phyloP scores from a whole-genome alignment of 2,329 filamentous ascomycete species.

The Thielaviopsis ethacetica region DNA sequence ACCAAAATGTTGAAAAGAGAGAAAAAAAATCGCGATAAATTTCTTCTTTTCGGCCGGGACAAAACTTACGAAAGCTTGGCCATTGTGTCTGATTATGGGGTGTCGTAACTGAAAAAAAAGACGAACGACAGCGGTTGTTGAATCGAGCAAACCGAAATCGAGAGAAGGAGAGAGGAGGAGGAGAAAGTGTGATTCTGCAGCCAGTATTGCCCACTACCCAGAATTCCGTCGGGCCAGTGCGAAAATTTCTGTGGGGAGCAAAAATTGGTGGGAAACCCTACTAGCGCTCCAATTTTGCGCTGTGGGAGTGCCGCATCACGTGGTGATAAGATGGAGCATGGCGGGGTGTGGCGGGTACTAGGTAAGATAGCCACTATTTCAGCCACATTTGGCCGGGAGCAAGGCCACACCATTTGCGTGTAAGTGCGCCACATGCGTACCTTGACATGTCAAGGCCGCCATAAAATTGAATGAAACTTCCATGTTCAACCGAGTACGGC shows the following conservation, averaged over 20 bases:
- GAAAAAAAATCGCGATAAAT: conserved; percentile 1
- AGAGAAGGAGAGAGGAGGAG: not conserved
- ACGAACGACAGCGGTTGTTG: conserved; percentile 11
- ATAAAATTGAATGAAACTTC: not conserved
- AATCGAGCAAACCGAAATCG: conserved; percentile 4
- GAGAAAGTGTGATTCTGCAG: conserved; percentile 7
- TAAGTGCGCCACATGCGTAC: not conserved
- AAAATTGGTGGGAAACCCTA: conserved; percentile 10
- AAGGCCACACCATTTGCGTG: not conserved
- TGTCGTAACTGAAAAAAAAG: conserved; percentile 12
- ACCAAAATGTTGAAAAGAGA: conserved; percentile 1
- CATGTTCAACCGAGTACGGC: not conserved
- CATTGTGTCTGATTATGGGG: conserved; percentile 37
- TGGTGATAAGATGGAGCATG: not conserved
- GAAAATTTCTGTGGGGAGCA: conserved; percentile 6
- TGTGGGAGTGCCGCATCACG: not conserved
- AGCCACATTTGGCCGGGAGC: not conserved
- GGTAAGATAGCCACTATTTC: not conserved
- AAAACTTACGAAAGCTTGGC: conserved; percentile 45
- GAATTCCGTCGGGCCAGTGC: conserved; percentile 3
- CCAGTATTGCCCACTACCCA: conserved; percentile 4
- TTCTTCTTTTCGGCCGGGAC: not conserved
- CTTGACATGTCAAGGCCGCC: not conserved
- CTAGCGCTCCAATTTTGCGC: not conserved
- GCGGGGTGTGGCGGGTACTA: not conserved